A percentile compares a stretch with the other conserved stretches of the same genome.
Evolutionary conservation across 148 eudicot genomes (phyloP).

Genomic region (Chenopodium formosanum): DNA sequence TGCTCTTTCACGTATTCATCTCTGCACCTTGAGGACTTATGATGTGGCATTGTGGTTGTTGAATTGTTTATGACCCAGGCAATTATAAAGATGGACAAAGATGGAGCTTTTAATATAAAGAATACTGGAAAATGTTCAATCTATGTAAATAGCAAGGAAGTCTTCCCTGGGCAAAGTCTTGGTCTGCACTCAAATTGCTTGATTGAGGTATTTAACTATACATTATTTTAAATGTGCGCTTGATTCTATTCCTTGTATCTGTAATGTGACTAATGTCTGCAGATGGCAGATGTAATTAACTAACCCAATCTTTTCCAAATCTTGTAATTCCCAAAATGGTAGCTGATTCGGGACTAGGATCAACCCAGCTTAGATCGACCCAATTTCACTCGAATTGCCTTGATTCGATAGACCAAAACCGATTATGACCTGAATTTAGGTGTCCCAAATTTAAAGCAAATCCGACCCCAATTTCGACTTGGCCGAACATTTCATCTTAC

Average conservation of each 20-base stretch:
- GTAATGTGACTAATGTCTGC: neutral
- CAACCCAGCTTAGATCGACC: neutral
- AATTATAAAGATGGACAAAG: conserved; percentile 67
- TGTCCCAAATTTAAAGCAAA: neutral
- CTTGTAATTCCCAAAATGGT: too few species aligned
- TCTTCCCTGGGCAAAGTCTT: conserved; percentile 42
- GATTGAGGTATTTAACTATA: conserved; percentile 58
- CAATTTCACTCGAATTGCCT: neutral
- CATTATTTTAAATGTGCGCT: neutral
- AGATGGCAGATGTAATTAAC: neutral
- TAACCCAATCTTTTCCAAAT: too few species aligned
- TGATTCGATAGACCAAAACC: neutral
- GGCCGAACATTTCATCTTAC: neutral
- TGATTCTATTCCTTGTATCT: neutral
- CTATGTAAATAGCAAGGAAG: conserved; percentile 50
- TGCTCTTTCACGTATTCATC: neutral
- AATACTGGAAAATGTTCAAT: conserved; percentile 71
- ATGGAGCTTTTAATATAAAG: conserved; percentile 67
- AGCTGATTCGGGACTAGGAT: neutral
- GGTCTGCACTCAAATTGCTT: conserved; percentile 58
- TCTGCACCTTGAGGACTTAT: neutral
- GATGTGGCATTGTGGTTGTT: neutral
- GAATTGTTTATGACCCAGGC: conserved; percentile 45
- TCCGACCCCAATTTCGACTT: neutral
- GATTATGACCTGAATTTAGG: neutral